Evolutionary conservation across 768 basidiomycete genomes (phyloP).

Genomic region (Russula emetica): DNA sequence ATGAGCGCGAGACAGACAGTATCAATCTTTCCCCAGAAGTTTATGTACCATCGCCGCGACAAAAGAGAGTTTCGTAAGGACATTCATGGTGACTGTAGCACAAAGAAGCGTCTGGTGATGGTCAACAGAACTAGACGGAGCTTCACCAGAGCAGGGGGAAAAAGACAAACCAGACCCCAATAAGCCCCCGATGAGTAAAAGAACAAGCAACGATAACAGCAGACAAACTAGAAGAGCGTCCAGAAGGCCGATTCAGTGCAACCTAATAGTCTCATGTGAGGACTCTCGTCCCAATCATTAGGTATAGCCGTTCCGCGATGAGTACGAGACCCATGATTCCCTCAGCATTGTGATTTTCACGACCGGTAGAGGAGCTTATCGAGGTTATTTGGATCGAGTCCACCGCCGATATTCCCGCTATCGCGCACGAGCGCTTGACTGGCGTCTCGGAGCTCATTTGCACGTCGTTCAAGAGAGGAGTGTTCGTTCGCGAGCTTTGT

Average conservation of each 20-base stretch:
- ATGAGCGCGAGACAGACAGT: background rate
- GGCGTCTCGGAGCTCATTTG: slow-evolving; percentile 38
- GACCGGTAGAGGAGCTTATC: background rate
- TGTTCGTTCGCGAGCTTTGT: slow-evolving; percentile 42
- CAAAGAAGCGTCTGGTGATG: background rate
- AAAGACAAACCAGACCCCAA: background rate
- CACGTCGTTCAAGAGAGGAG: slow-evolving; percentile 40
- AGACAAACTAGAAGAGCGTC: background rate
- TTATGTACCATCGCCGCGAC: background rate
- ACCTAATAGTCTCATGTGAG: too few relatives aligned
- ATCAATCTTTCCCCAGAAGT: background rate
- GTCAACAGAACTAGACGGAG: background rate
- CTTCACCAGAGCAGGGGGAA: background rate
- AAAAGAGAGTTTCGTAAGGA: background rate
- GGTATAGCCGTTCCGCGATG: too few relatives aligned
- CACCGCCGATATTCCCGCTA: slow-evolving; percentile 38
- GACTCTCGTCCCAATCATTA: too few relatives aligned
- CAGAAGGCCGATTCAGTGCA: too few relatives aligned
- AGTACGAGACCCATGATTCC: background rate
- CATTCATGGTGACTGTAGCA: background rate
- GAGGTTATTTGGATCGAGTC: slow-evolving; percentile 1
- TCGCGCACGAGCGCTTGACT: slow-evolving; percentile 41
- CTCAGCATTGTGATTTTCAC: background rate
- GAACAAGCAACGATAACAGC: background rate
- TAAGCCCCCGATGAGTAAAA: background rate